Conservation (phyloP, 164 flowering plant genomes). For the Tetracentron sinense region DNA sequence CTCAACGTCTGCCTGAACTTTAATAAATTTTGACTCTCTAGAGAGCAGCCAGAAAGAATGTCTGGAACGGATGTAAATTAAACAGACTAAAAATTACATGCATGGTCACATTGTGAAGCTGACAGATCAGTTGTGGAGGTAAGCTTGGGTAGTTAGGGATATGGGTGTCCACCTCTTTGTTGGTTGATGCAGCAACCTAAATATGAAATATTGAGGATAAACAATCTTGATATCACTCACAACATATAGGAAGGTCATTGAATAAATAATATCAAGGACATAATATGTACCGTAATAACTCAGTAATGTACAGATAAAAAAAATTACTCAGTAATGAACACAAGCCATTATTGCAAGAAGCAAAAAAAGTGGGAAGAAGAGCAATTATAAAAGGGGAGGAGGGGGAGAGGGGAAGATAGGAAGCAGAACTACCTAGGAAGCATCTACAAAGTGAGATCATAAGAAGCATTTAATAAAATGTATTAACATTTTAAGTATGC, state of each 20-base stretch:
- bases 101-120: conserved; percentile 17
- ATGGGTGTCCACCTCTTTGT: conserved; percentile 17
- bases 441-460: neutral
- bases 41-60: neutral
- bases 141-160: conserved; percentile 20
- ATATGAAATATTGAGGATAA: neutral
- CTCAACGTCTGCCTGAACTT: conserved; percentile 55
- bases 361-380: too few relatives aligned
- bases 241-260: neutral
- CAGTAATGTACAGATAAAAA: too few relatives aligned
- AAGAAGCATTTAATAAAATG: too few relatives aligned
- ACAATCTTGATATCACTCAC: neutral
- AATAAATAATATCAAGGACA: neutral
- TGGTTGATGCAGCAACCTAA: conserved; percentile 19
- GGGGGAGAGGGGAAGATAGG: neutral
- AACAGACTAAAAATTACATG: conserved; percentile 7
- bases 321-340: too few relatives aligned
- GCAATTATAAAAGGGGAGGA: neutral
- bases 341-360: too few relatives aligned
- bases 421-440: neutral
- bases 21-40: neutral
- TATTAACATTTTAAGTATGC: neutral
- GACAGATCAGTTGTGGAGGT: conserved; percentile 18
- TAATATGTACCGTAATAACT: too few relatives aligned
- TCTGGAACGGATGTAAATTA: neutral